Base-by-base conservation (phyloP, 768 basidiomycete species). In the Hericium alpestre region DNA sequence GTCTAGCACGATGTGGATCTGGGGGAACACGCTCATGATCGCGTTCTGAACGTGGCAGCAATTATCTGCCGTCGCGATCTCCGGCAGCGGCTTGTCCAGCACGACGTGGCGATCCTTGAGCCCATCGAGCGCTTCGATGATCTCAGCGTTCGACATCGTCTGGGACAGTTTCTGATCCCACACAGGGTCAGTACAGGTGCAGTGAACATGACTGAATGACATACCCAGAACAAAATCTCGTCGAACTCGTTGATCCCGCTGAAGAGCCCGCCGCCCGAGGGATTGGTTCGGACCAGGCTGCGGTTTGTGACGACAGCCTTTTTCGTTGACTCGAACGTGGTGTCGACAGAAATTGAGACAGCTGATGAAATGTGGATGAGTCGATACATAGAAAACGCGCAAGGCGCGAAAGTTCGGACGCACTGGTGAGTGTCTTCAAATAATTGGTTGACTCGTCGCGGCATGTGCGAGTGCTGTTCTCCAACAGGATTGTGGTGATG, bases 61-160 rank as follows among this genome's bases (percentile, higher is more conserved):
- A 41, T 67, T 67, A 25, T 67, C 61, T 0, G 25, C 59, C 2
- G 65, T 54, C 7, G 56, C 58, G 56, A 63, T 61, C 11, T 63
- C 56, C 0, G 64, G 66, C 6, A 54, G 40, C 2, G 56, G 37
- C 9, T 53, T 22, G 1, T 57, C 57, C 2, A 64, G 59, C 4
- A 53, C 37, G 18, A 59, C 20, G 46, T 22, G 55, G 5, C 62
- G 51, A 12, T 38, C 39, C 39, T 59, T 58, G 23, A 60, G 27
- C 15, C 63, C 62, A 8, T 16, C 16, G 3, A 66, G 58, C 2
- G 62, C 10, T 55, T 63, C 59, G 15, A 37, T 37, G 12, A 65
- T 55, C 47, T 65, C 62, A 2, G 56, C 49, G 15, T 63, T 56
- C 25, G 56, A 18, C 37, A 61, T 43, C 0, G 53, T 59, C 20